Percentiles rank a stretch among this genome's conserved stretches.
Evolutionary conservation across 75 land plant genomes (phyloP).

Genomic region (Ceratopteris richardii): DNA sequence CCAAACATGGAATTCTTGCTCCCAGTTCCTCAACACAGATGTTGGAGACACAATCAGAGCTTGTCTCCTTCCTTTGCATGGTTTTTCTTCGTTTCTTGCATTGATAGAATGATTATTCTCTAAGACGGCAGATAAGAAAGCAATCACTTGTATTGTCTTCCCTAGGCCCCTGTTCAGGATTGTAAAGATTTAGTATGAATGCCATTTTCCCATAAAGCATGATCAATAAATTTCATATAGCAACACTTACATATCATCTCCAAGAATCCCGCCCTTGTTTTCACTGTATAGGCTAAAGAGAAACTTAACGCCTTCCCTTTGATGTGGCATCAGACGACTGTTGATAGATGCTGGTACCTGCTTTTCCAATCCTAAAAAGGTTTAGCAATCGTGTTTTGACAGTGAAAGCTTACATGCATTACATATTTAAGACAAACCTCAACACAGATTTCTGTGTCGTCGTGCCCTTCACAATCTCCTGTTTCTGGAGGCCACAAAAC

Average conservation of each 20-base stretch:
- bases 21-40: constrained; percentile 91
- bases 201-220: too few relatives aligned
- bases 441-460: too few relatives aligned
- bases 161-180: constrained; percentile 72
- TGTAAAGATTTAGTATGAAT: too few relatives aligned
- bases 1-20: constrained; percentile 86
- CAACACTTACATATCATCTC: constrained; percentile 88
- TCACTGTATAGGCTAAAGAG: constrained; percentile 63
- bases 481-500: constrained; percentile 29
- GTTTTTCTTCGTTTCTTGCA: constrained; percentile 3
- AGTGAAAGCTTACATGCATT: too few relatives aligned
- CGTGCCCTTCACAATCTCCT: too few relatives aligned
- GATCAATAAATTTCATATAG: neutral
- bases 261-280: constrained; percentile 83
- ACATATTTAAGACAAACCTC: neutral
- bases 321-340: constrained; percentile 75
- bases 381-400: too few relatives aligned
- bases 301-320: constrained; percentile 81
- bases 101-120: constrained; percentile 35
- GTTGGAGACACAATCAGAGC: constrained; percentile 73
- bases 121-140: constrained; percentile 74
- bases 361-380: constrained; percentile 3
- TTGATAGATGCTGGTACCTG: constrained; percentile 95
- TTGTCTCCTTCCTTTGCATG: constrained; percentile 19
- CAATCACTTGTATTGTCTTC: constrained; percentile 91